Evolutionary conservation across 163 green algal genomes (phyloP).

Genomic region (Trebouxiophyceae sp.): DNA sequence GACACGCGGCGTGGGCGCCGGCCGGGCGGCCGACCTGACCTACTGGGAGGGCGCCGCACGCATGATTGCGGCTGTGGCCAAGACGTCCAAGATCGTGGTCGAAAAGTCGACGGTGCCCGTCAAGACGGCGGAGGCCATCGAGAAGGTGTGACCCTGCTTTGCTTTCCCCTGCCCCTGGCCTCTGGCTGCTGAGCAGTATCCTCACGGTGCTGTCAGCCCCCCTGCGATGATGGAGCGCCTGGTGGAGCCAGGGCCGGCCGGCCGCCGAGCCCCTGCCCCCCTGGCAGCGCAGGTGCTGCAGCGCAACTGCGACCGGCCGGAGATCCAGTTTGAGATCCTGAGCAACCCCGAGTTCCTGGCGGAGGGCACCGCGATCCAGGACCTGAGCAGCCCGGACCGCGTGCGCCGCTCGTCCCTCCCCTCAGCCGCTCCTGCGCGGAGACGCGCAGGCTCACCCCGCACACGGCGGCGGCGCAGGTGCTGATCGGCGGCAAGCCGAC

Average conservation of each 20-base stretch:
- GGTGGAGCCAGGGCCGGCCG: too few relatives aligned
- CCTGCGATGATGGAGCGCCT: too few relatives aligned
- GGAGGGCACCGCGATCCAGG: slow-evolving; percentile 93
- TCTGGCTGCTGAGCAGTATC: too few relatives aligned
- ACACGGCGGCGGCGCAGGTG: too few relatives aligned
- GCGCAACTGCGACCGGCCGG: slow-evolving; percentile 70
- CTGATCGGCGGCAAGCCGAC: slow-evolving; percentile 79
- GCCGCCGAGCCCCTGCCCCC: too few relatives aligned
- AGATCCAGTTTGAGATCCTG: slow-evolving; percentile 85
- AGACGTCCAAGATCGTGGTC: slow-evolving; percentile 88
- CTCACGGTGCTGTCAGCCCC: too few relatives aligned
- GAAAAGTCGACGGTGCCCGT: slow-evolving; percentile 99
- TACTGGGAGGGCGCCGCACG: slow-evolving; percentile 97
- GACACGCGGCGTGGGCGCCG: slow-evolving; percentile 88
- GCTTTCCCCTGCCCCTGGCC: not conserved
- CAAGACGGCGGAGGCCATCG: slow-evolving; percentile 97
- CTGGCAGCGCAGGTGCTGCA: slow-evolving; percentile 79
- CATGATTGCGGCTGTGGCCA: slow-evolving; percentile 85
- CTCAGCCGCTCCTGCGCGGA: too few relatives aligned
- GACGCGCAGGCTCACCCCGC: too few relatives aligned
- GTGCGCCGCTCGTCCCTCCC: too few relatives aligned
- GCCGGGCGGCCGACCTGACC: slow-evolving; percentile 92
- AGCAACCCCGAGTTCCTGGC: slow-evolving; percentile 97
- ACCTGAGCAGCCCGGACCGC: slow-evolving; percentile 83
- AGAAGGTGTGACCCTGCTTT: slow-evolving; percentile 75